Conservation (phyloP, 78 protist genomes). For the Speleostelium caveatum region DNA sequence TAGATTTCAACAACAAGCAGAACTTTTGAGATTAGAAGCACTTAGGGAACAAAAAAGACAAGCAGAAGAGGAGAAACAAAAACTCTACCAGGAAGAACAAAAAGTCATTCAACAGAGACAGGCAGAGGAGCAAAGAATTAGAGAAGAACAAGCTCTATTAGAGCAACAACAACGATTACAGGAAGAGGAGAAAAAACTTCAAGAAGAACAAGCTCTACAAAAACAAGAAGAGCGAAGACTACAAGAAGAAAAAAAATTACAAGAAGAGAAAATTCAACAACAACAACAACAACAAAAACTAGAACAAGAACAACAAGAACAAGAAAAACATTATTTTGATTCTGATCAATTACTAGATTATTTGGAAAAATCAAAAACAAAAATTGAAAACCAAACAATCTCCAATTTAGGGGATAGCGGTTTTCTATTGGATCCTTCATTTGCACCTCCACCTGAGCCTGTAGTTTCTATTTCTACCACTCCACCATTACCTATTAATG, state of each 20-base stretch:
- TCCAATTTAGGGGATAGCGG: neutral
- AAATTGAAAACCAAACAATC: neutral
- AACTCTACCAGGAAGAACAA: too few species aligned
- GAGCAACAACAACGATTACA: constrained; percentile 11
- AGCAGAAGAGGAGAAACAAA: neutral
- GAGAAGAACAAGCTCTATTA: too few species aligned
- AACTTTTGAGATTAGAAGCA: constrained; percentile 16
- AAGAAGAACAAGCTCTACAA: constrained; percentile 11
- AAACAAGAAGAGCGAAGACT: neutral
- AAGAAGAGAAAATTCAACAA: too few species aligned
- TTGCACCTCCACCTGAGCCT: constrained; percentile 56
- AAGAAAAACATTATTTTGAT: neutral
- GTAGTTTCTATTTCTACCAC: neutral
- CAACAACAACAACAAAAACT: constrained; percentile 13
- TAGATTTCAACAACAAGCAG: constrained; percentile 27
- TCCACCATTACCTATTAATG: neutral
- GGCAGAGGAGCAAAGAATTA: too few species aligned
- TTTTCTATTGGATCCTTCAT: constrained; percentile 49
- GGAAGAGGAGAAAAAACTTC: constrained; percentile 17
- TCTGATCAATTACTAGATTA: constrained; percentile 45
- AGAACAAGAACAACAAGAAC: neutral
- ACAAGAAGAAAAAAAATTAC: neutral
- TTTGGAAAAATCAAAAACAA: constrained; percentile 2
- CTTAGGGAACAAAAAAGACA: neutral
- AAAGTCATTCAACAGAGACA: too few species aligned